These are phyloP conservation scores for Candida krabiensis DNA, from an alignment of 805 yeast species.

Conservation along the genomic window DNA sequence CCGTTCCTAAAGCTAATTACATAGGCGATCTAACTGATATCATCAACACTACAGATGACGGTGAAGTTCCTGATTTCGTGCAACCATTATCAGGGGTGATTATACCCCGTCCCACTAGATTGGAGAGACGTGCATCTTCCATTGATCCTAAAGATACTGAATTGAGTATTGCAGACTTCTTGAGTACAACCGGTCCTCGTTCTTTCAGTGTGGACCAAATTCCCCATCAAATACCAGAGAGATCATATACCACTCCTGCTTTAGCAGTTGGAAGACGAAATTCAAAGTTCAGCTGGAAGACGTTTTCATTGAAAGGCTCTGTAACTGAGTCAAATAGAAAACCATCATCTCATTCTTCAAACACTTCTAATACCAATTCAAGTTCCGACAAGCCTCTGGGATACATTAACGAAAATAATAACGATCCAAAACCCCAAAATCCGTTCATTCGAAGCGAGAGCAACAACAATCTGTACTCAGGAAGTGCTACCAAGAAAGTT, in stretches of 20 bases:
- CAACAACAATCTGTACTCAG: conserved; percentile 1
- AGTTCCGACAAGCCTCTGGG: conserved; percentile 7
- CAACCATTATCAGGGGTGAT: conserved; percentile 1
- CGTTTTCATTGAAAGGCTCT: conserved; percentile 26
- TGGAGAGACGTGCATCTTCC: conserved; percentile 8
- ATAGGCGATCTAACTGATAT: not conserved
- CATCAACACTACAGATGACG: conserved; percentile 1
- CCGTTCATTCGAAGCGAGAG: not conserved
- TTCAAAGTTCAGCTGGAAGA: conserved; percentile 28
- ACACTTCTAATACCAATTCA: conserved; percentile 1
- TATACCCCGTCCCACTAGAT: not conserved
- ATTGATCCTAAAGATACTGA: conserved; percentile 16
- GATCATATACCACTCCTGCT: not conserved
- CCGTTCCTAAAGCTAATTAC: not conserved
- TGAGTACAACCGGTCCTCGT: conserved; percentile 10
- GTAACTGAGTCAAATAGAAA: conserved; percentile 17
- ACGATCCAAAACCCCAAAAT: not conserved
- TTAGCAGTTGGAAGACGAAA: conserved; percentile 15
- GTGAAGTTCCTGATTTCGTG: conserved; percentile 7
- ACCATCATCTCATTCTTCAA: conserved; percentile 10
- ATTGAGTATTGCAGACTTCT: conserved; percentile 18
- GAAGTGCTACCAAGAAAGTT: conserved; percentile 4
- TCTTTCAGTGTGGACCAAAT: not conserved
- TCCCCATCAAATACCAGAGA: not conserved
- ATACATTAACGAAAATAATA: conserved; percentile 10